Conservation (phyloP, 176 grass and related monocot genomes). For the Oryza meyeriana region DNA sequence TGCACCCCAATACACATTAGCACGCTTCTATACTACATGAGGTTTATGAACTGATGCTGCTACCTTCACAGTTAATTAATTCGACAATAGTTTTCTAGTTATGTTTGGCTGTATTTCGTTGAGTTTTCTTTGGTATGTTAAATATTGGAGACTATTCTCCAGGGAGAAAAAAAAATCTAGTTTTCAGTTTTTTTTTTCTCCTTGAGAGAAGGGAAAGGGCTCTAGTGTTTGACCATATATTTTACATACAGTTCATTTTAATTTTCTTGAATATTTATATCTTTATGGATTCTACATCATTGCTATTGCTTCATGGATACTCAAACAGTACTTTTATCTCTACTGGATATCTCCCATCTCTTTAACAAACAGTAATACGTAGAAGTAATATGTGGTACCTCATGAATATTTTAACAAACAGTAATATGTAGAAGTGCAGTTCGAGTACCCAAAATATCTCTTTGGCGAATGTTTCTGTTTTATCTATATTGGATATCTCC, state of each 20-base stretch:
- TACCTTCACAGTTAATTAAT: neutral
- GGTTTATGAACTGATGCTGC: neutral
- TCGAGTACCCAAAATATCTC: neutral
- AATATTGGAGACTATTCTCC: conserved; percentile 11
- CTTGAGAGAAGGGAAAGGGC: neutral
- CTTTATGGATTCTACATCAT: conserved; percentile 24
- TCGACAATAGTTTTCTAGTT: conserved; percentile 1
- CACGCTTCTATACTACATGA: neutral
- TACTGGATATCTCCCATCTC: too few species aligned
- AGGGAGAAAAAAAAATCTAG: neutral
- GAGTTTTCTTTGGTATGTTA: neutral
- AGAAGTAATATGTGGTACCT: too few species aligned
- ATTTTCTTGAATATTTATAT: neutral
- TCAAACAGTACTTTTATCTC: too few species aligned
- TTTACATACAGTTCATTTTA: conserved; percentile 6
- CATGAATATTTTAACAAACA: too few species aligned
- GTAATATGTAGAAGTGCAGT: neutral
- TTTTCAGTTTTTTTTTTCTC: neutral
- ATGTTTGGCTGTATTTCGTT: neutral
- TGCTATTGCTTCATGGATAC: neutral
- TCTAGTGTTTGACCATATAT: neutral
- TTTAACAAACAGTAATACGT: too few species aligned
- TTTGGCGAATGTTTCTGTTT: conserved; percentile 15
- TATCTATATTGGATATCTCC: neutral
- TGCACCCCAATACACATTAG: neutral